These are phyloP conservation scores for Cryphonectria parasitica DNA, from an alignment of 2,329 filamentous ascomycete genomes.

Conservation along the genomic window DNA sequence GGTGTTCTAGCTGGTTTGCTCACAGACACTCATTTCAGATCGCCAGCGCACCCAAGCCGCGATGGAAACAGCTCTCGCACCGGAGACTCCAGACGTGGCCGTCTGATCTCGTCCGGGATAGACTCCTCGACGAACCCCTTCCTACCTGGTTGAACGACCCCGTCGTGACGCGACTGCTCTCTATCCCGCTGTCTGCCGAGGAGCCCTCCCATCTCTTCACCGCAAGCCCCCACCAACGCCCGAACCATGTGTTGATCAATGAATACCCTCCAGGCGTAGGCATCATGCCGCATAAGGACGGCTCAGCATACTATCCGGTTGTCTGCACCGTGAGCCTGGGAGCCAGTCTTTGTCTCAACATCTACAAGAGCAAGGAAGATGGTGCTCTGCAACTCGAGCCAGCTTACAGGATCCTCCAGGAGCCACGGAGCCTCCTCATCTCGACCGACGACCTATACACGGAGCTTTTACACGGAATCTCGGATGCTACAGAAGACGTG, in stretches of 20 bases:
- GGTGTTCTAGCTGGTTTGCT: background rate
- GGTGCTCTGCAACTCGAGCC: constrained; percentile 58
- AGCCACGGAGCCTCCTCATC: constrained; percentile 79
- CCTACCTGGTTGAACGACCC: constrained; percentile 76
- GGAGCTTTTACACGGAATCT: constrained; percentile 75
- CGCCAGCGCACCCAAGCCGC: constrained; percentile 67
- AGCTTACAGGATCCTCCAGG: constrained; percentile 71
- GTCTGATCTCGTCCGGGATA: constrained; percentile 77
- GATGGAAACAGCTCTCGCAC: constrained; percentile 87
- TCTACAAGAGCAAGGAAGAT: constrained; percentile 67
- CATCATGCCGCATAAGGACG: constrained; percentile 98
- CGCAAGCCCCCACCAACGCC: constrained; percentile 71
- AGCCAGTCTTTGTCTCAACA: constrained; percentile 74
- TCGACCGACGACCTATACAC: constrained; percentile 72
- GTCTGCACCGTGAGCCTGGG: constrained; percentile 92
- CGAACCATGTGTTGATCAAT: constrained; percentile 94
- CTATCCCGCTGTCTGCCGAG: constrained; percentile 46
- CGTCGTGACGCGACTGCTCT: constrained; percentile 64
- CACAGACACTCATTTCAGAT: constrained; percentile 51
- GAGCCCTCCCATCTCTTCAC: constrained; percentile 49
- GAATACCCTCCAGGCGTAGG: constrained; percentile 86
- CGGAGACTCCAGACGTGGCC: constrained; percentile 91
- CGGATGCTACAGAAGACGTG: constrained; percentile 67
- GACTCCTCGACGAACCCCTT: constrained; percentile 73
- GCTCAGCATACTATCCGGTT: constrained; percentile 80